Percentiles rank a stretch among this genome's conserved stretches.
Evolutionary conservation across 1,284 basidiomycete species (phyloP).

Genomic region (Papiliotrema terrestris): DNA sequence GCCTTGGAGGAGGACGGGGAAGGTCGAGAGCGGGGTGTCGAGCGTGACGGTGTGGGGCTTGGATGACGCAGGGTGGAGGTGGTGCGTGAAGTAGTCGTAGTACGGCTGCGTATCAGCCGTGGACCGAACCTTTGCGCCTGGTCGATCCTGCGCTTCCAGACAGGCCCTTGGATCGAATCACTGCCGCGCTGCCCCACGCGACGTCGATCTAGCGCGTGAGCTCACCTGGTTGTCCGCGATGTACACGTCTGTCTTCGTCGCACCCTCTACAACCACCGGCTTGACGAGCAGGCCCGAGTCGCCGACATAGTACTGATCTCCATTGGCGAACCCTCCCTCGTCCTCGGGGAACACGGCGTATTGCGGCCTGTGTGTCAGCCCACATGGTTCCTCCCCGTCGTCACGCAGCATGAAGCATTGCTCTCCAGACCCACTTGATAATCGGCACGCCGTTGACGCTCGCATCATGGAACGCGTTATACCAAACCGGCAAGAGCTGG

Average conservation of each 20-base stretch:
- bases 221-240: conserved; percentile 77
- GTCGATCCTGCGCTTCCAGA: no score
- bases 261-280: conserved; percentile 77
- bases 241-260: conserved; percentile 70
- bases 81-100: conserved; percentile 84
- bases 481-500: conserved; percentile 87
- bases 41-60: conserved; percentile 68
- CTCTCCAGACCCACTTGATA: conserved; percentile 58
- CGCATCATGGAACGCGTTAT: conserved; percentile 89
- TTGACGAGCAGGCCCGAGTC: conserved; percentile 85
- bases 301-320: conserved; percentile 93
- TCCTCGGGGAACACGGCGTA: conserved; percentile 91
- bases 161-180: neutral
- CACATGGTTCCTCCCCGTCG: neutral
- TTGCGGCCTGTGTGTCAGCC: conserved; percentile 64
- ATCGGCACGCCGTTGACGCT: conserved; percentile 75
- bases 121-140: neutral
- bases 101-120: conserved; percentile 60
- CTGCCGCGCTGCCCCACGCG: no score
- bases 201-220: no score
- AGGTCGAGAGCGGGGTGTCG: conserved; percentile 68
- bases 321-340: conserved; percentile 74
- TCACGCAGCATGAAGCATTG: neutral
- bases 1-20: conserved; percentile 88
- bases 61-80: conserved; percentile 62